Conservation (phyloP, 306 rosid genomes). For the Pterocarpus macrocarpus region DNA sequence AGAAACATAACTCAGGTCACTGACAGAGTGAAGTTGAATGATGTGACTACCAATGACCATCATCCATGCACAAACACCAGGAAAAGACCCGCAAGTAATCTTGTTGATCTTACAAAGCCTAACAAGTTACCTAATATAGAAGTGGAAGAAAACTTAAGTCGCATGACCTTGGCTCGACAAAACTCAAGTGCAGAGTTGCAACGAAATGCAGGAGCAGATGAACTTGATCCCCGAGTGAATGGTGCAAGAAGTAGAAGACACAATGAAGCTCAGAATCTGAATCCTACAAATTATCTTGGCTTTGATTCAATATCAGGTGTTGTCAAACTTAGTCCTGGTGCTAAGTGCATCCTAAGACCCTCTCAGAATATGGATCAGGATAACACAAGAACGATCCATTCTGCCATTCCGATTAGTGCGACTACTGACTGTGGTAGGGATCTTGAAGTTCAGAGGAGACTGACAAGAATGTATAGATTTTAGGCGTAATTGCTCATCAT, state of each 20-base stretch:
- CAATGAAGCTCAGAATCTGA: slow-evolving; percentile 42
- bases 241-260: slow-evolving; percentile 45
- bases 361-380: slow-evolving; percentile 63
- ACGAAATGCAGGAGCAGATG: slow-evolving; percentile 39
- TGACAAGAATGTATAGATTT: slow-evolving; percentile 66
- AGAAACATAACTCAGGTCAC: slow-evolving; percentile 50
- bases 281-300: slow-evolving; percentile 39
- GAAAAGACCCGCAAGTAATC: slow-evolving; percentile 47
- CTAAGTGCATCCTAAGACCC: slow-evolving; percentile 69
- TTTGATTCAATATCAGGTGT: slow-evolving; percentile 55
- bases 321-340: slow-evolving; percentile 67
- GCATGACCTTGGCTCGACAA: slow-evolving; percentile 35
- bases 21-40: slow-evolving; percentile 59
- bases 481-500: slow-evolving; percentile 55
- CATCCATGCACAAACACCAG: slow-evolving; percentile 53
- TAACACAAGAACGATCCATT: slow-evolving; percentile 58
- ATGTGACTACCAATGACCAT: slow-evolving; percentile 52
- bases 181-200: slow-evolving; percentile 42
- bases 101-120: slow-evolving; percentile 51
- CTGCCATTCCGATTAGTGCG: slow-evolving; percentile 63
- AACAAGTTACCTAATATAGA: slow-evolving; percentile 45
- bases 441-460: slow-evolving; percentile 60
- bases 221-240: slow-evolving; percentile 39
- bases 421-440: slow-evolving; percentile 54
- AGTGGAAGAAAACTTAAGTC: slow-evolving; percentile 50